Evolutionary conservation across 1,284 basidiomycete genomes (phyloP), one percentile per base, ranked within the genome.

Genomic region (Microbotryomycetes sp.): DNA sequence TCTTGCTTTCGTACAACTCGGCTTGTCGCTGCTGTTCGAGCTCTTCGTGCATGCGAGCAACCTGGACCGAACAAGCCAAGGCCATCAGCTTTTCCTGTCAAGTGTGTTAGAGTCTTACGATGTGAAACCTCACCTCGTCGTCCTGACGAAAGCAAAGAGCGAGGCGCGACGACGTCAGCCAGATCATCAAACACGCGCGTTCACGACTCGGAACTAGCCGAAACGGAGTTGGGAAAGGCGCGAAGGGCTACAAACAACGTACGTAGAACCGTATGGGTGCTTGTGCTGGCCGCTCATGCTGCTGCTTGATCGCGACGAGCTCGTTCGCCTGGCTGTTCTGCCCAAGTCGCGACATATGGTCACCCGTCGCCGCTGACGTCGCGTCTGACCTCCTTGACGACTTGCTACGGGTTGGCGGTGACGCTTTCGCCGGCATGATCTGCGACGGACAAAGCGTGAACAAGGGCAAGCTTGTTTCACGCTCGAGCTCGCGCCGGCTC

Each of bases 201-300:
- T n/a, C n/a, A n/a, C n/a, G n/a, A n/a, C n/a, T n/a, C n/a, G n/a
- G n/a, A n/a, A n/a, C n/a, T n/a, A n/a, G n/a, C n/a, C n/a, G n/a
- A n/a, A n/a, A n/a, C n/a, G n/a, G n/a, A n/a, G n/a, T n/a, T n/a
- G n/a, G n/a, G n/a, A n/a, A n/a, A n/a, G n/a, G n/a, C n/a, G n/a
- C n/a, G n/a, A n/a, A n/a, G n/a, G n/a, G n/a, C n/a, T n/a, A n/a
- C n/a, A n/a, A 3, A 3, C 3, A 2, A 35, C 59, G 31, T 28
- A 67, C 65, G 30, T 60, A 61, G 57, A 67, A 67, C 9, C 48
- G 35, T 26, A 64, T 64, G 3, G 65, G 65, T 3, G 52, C 28
- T 5, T 24, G n/a, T 23, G 52, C 55, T 1, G 59, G 52, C 45
- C 52, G n/a, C 49, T 60, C 59, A 2, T 16, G 35, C 2, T 3